Evolutionary conservation across 768 basidiomycete species (phyloP).

Genomic region (Xanthoconium stramineum): DNA sequence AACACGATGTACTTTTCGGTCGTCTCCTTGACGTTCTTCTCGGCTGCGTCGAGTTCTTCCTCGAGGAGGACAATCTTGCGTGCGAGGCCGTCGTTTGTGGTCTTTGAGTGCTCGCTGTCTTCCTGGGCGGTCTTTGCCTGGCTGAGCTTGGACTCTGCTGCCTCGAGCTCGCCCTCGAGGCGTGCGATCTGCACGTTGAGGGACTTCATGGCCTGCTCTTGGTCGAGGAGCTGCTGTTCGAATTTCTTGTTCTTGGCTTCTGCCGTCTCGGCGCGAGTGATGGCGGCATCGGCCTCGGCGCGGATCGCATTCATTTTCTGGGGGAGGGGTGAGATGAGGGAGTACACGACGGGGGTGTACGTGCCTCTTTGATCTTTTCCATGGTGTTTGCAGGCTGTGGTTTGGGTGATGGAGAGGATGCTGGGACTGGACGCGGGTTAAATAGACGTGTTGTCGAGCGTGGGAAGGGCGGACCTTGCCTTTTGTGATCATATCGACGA

Average conservation of each 20-base stretch:
- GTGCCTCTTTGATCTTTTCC: slow-evolving; percentile 50
- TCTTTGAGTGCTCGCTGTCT: slow-evolving; percentile 69
- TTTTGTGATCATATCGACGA: slow-evolving; percentile 32
- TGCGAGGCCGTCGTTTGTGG: slow-evolving; percentile 65
- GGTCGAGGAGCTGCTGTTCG: slow-evolving; percentile 70
- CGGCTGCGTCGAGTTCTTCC: slow-evolving; percentile 92
- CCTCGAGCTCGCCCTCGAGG: slow-evolving; percentile 67
- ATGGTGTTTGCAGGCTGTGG: slow-evolving; percentile 27
- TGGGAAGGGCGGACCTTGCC: slow-evolving; percentile 34
- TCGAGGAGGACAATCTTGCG: slow-evolving; percentile 91
- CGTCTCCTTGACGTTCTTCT: slow-evolving; percentile 96
- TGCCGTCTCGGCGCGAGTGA: slow-evolving; percentile 81
- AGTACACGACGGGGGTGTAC: no score
- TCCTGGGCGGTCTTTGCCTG: slow-evolving; percentile 62
- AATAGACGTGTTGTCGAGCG: slow-evolving; percentile 23
- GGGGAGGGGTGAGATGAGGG: background rate
- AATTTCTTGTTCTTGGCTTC: slow-evolving; percentile 79
- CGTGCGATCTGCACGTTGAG: slow-evolving; percentile 66
- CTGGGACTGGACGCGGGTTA: slow-evolving; percentile 22
- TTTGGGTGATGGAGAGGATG: slow-evolving; percentile 1
- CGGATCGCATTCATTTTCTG: slow-evolving; percentile 80
- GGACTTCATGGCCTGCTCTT: slow-evolving; percentile 85
- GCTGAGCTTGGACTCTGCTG: slow-evolving; percentile 60
- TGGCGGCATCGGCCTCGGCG: slow-evolving; percentile 77
- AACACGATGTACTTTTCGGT: slow-evolving; percentile 79